Evolutionary conservation across 257 asterid species (phyloP).

Genomic region (Buddleja alternifolia): DNA sequence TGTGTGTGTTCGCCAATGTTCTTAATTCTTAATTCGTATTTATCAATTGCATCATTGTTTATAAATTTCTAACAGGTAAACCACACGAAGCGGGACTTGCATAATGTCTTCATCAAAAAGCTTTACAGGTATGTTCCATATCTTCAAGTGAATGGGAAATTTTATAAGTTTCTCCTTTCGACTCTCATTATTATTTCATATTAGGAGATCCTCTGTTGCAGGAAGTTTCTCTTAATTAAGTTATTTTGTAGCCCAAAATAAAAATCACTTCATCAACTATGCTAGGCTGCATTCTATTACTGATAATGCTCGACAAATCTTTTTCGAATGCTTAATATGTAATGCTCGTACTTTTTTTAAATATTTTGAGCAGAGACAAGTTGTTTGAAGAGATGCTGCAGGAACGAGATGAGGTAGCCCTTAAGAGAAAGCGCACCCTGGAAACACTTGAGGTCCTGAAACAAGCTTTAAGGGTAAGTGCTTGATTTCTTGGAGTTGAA

Average conservation of each 20-base stretch:
- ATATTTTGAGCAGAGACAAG: too few relatives aligned
- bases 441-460: too few relatives aligned
- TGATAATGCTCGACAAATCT: too few relatives aligned
- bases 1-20: not conserved
- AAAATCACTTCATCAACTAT: too few relatives aligned
- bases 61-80: constrained; percentile 61
- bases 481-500: not conserved
- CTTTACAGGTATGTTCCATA: constrained; percentile 70
- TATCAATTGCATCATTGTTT: constrained; percentile 9
- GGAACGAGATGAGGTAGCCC: too few relatives aligned
- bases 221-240: not conserved
- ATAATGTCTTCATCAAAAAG: constrained; percentile 65
- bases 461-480: too few relatives aligned
- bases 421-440: too few relatives aligned
- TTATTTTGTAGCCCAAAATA: not conserved
- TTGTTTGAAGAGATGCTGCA: too few relatives aligned
- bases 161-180: not conserved
- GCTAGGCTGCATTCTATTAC: too few relatives aligned
- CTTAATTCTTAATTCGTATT: not conserved
- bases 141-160: not conserved
- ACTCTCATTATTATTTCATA: not conserved
- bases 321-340: too few relatives aligned
- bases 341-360: too few relatives aligned
- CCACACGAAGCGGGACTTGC: constrained; percentile 71
- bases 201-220: not conserved